Evolutionary conservation across 2,329 filamentous ascomycete species (phyloP).

Genomic region (Fusarium austroafricanum): DNA sequence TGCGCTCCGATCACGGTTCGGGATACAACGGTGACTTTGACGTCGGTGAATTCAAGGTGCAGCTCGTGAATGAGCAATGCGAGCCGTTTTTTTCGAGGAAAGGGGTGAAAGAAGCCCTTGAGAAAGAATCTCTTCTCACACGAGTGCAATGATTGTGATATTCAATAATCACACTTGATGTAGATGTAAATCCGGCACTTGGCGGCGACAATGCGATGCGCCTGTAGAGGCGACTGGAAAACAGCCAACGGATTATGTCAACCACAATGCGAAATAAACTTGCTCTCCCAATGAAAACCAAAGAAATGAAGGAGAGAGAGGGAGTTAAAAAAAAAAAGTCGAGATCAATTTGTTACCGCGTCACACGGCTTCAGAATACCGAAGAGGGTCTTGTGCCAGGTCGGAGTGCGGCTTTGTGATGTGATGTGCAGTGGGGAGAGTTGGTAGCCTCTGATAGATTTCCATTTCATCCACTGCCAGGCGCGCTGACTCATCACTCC

Average conservation of each 20-base stretch:
- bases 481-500: slow-evolving; percentile 40
- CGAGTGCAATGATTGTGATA: slow-evolving; percentile 8
- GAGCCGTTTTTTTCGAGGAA: not conserved
- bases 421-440: slow-evolving; percentile 55
- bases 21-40: not conserved
- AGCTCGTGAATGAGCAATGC: slow-evolving; percentile 7
- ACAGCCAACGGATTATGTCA: slow-evolving; percentile 15
- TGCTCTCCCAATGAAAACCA: not conserved
- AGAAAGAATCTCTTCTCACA: not conserved
- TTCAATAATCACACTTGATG: slow-evolving; percentile 25
- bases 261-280: slow-evolving; percentile 6
- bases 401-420: slow-evolving; percentile 45
- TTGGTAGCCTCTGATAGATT: slow-evolving; percentile 50
- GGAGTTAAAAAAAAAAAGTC: not conserved
- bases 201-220: slow-evolving; percentile 20
- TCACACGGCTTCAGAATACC: slow-evolving; percentile 25
- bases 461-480: slow-evolving; percentile 45
- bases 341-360: slow-evolving; percentile 15
- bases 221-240: slow-evolving; percentile 3
- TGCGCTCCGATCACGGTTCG: not conserved
- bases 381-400: slow-evolving; percentile 37
- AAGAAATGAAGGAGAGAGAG: not conserved
- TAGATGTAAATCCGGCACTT: slow-evolving; percentile 28
- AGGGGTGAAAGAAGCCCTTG: not conserved
- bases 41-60: not conserved